Evolutionary conservation across 2,329 filamentous ascomycete species (phyloP).

Genomic region (Chrysoporthe austroafricana): DNA sequence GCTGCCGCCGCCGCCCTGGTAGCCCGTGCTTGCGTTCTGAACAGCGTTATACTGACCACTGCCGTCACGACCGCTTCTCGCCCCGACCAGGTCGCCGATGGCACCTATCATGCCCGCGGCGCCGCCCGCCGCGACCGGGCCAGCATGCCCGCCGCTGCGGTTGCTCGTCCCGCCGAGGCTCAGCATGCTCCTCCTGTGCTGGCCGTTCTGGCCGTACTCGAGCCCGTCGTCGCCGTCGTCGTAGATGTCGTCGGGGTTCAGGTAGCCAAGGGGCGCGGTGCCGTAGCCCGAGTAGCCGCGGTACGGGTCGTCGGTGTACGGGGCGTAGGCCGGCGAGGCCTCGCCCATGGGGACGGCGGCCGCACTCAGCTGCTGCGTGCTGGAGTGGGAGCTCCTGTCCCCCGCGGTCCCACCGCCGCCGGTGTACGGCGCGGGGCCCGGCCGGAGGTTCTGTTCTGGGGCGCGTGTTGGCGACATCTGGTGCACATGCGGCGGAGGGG

Average conservation of each 20-base stretch:
- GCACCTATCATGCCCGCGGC: constrained; percentile 39
- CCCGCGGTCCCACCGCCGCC: constrained; percentile 26
- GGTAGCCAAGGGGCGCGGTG: constrained; percentile 56
- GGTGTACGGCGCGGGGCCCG: constrained; percentile 28
- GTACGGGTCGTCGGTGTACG: constrained; percentile 69
- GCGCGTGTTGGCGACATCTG: constrained; percentile 26
- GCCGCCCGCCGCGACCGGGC: constrained; percentile 46
- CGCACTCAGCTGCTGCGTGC: constrained; percentile 44
- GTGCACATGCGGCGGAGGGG: constrained; percentile 36
- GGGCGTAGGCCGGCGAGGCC: constrained; percentile 42
- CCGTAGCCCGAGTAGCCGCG: constrained; percentile 58
- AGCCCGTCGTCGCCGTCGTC: constrained; percentile 91
- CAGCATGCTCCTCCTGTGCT: constrained; percentile 61
- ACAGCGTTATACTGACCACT: constrained; percentile 63
- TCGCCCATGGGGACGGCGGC: constrained; percentile 38
- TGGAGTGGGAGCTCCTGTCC: constrained; percentile 49
- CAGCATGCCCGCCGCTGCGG: constrained; percentile 38
- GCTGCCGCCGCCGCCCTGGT: constrained; percentile 36
- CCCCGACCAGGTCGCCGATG: constrained; percentile 46
- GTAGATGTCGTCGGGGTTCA: constrained; percentile 79
- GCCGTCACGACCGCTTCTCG: constrained; percentile 37
- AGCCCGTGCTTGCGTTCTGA: constrained; percentile 35
- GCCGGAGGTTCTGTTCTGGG: constrained; percentile 32
- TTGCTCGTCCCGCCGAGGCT: constrained; percentile 55
- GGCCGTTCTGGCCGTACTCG: constrained; percentile 50